Conservation (phyloP, 2,329 filamentous ascomycete species). For the Colletotrichum somersetense region DNA sequence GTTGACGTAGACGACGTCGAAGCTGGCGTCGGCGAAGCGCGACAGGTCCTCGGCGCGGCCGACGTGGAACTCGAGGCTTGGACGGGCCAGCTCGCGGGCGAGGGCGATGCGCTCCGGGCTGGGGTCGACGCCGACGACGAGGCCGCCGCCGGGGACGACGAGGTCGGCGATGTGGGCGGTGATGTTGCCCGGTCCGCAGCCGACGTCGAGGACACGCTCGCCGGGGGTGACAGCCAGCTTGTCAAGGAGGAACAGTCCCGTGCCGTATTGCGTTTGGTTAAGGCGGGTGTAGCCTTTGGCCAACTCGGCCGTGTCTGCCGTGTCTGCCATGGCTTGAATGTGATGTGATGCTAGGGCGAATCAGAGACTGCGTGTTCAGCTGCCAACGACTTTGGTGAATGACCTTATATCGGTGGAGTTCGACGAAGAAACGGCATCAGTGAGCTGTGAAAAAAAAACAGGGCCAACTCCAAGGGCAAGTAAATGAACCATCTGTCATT, state of each 20-base stretch:
- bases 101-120: slow-evolving; percentile 26
- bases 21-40: slow-evolving; percentile 47
- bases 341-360: background rate
- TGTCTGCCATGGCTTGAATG: slow-evolving; percentile 6
- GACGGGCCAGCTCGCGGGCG: background rate
- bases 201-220: slow-evolving; percentile 33
- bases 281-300: slow-evolving; percentile 26
- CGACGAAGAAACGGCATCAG: background rate
- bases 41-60: slow-evolving; percentile 55
- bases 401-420: background rate
- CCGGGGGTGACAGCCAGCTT: slow-evolving; percentile 10
- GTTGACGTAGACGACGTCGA: slow-evolving; percentile 51
- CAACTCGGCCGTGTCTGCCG: slow-evolving; percentile 1
- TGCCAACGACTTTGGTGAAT: background rate
- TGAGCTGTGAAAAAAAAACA: too few relatives aligned
- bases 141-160: slow-evolving; percentile 7
- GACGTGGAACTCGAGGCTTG: slow-evolving; percentile 13
- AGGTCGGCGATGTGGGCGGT: slow-evolving; percentile 28
- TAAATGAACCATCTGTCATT: background rate
- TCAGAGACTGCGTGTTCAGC: too few relatives aligned
- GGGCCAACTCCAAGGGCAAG: background rate
- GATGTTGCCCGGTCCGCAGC: slow-evolving; percentile 27
- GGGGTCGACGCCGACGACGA: slow-evolving; percentile 15
- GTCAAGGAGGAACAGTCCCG: slow-evolving; percentile 24
- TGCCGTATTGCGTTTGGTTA: slow-evolving; percentile 13